Conservation (phyloP, 2,329 filamentous ascomycete species). For the Fusarium udum region DNA sequence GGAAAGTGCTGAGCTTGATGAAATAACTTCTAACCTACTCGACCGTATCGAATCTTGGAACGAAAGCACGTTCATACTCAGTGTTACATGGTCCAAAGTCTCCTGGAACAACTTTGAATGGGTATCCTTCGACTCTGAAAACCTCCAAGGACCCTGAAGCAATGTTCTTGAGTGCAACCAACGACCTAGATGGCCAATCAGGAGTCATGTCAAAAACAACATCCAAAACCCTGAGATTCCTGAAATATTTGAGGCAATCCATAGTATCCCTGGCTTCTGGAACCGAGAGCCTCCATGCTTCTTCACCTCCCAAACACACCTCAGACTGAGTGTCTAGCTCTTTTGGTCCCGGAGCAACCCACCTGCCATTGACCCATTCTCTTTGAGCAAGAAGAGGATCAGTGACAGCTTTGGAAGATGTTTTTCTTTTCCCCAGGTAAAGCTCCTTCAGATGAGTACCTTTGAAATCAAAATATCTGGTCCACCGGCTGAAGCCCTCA, state of each 20-base stretch:
- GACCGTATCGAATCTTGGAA: not conserved
- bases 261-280: not conserved
- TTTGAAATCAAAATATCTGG: not conserved
- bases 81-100: not conserved
- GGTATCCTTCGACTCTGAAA: conserved; percentile 7
- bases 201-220: not conserved
- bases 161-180: conserved; percentile 10
- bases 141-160: not conserved
- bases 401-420: not conserved
- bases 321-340: not conserved
- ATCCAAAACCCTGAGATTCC: conserved; percentile 1
- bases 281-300: not conserved
- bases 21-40: not conserved
- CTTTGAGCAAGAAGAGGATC: not conserved
- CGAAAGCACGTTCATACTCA: not conserved
- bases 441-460: conserved; percentile 2
- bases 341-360: not conserved
- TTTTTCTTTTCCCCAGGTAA: not conserved
- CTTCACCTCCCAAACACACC: not conserved
- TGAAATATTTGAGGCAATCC: not conserved
- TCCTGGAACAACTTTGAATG: not conserved
- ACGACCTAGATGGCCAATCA: not conserved
- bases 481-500: not conserved
- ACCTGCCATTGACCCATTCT: conserved; percentile 9
- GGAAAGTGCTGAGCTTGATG: not conserved